phyloP scores from a whole-genome alignment of 176 grass and related monocot genomes.

The Raddia guianensis region DNA sequence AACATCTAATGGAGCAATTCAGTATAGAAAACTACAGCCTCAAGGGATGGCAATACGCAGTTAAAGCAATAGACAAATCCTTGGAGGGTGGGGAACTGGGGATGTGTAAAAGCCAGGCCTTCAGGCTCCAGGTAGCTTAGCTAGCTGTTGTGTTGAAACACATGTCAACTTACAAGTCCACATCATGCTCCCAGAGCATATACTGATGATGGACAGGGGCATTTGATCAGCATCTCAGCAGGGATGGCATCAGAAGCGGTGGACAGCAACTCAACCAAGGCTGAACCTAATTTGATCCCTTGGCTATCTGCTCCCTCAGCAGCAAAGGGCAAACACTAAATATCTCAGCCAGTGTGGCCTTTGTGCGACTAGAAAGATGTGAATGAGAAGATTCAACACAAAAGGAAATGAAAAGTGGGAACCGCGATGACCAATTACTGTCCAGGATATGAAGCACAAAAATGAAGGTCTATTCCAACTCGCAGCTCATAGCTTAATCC shows the following conservation, averaged over 20 bases:
- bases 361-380: constrained; percentile 26
- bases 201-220: constrained; percentile 27
- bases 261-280: constrained; percentile 20
- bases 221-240: constrained; percentile 11
- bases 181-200: constrained; percentile 35
- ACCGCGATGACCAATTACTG: constrained; percentile 19
- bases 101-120: constrained; percentile 26
- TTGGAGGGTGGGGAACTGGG: neutral
- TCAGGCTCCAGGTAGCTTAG: constrained; percentile 28
- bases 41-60: neutral
- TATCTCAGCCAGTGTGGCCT: constrained; percentile 36
- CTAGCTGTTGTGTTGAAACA: constrained; percentile 10
- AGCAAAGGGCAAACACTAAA: constrained; percentile 38
- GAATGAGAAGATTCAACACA: constrained; percentile 37
- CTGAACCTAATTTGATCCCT: constrained; percentile 29
- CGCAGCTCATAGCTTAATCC: neutral
- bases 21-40: neutral
- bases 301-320: neutral
- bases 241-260: constrained; percentile 28
- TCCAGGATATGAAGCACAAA: neutral
- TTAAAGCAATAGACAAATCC: constrained; percentile 15
- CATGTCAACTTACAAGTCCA: constrained; percentile 48
- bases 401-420: constrained; percentile 8
- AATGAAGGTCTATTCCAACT: neutral
- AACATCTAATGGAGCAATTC: neutral